Evolutionary conservation across 2,329 filamentous ascomycete genomes (phyloP), one percentile per base, ranked within the genome.

Genomic region (Tolypocladium cylindrosporum): DNA sequence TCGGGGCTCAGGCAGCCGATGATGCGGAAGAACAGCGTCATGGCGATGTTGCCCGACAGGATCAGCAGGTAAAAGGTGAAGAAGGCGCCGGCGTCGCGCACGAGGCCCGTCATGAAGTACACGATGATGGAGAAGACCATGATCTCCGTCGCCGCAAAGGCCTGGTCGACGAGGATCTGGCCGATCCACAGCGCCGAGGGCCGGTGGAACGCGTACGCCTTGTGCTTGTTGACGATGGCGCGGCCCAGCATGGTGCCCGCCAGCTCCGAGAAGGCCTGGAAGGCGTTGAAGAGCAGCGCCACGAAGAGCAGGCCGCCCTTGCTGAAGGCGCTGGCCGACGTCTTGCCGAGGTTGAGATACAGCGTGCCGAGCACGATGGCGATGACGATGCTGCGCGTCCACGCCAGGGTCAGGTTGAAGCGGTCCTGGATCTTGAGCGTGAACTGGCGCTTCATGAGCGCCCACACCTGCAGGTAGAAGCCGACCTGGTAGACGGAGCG

Each of bases 401-500:
- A 94, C 1, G 86, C 86, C 37, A 94, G 83, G 16, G 79, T 75
- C 7, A 95, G 78, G n/a, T 86, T 85, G 67, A 92, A 88, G 59
- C 87, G 87, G 69, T 96, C 90, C 71, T 95, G 90, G 76, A 90
- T 87, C 75, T 94, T 94, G 65, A 95, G 85, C 55, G 88, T 78
- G 69, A 91, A 94, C 69, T 95, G 90, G 6, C 91, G 84, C 70
- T 90, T 87, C 81, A 92, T 89, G 61, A 94, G 74, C 1, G 89
- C 88, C 87, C 87, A 92, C 27, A 94, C 80, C 69, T 96, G 91
- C 1, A 90, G 76, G 62, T 91, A 84, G 73, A 94, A 94, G 0
- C 90, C 90, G 57, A 92, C 87, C 1, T 85, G 87, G 73, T 96
- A 96, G 40, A 93, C 88, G 0, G 89, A 93, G 39, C 83, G 84